Percentiles rank a stretch among this genome's conserved stretches.
phyloP scores from a whole-genome alignment of 805 yeast genomes.

The Nakazawaea peltata region DNA sequence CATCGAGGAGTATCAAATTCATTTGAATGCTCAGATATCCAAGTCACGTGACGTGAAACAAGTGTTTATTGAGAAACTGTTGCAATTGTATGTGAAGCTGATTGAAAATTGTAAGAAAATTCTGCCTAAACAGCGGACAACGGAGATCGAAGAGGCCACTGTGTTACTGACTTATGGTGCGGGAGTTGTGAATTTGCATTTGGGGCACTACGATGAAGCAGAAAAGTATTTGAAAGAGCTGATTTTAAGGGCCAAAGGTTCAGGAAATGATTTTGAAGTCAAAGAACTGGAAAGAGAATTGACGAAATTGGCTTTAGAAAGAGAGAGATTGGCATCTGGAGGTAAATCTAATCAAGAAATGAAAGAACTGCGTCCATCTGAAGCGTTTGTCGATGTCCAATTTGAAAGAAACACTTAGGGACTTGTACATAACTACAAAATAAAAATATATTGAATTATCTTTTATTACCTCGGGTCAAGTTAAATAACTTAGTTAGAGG shows the following conservation, averaged over 20 bases:
- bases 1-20: constrained; percentile 19
- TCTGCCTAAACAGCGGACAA: constrained; percentile 16
- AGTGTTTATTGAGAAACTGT: background rate
- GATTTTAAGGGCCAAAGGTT: constrained; percentile 57
- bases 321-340: background rate
- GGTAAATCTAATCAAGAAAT: constrained; percentile 4
- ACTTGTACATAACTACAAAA: background rate
- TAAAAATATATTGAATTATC: background rate
- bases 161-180: constrained; percentile 80
- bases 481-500: constrained; percentile 36
- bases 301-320: constrained; percentile 34
- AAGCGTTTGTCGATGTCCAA: constrained; percentile 10
- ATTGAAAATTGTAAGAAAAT: constrained; percentile 16
- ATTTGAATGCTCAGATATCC: constrained; percentile 13
- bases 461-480: background rate
- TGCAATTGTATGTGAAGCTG: constrained; percentile 12
- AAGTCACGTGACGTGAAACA: constrained; percentile 1
- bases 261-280: constrained; percentile 56
- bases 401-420: background rate
- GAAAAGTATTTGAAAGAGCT: constrained; percentile 60
- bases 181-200: constrained; percentile 70
- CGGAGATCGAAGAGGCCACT: constrained; percentile 50
- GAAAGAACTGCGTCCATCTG: constrained; percentile 4
- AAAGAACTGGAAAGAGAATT: constrained; percentile 62
- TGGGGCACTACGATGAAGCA: constrained; percentile 48